phyloP scores from a whole-genome alignment of 371 early-diverging fungal species.

The Cokeromyces recurvatus region DNA sequence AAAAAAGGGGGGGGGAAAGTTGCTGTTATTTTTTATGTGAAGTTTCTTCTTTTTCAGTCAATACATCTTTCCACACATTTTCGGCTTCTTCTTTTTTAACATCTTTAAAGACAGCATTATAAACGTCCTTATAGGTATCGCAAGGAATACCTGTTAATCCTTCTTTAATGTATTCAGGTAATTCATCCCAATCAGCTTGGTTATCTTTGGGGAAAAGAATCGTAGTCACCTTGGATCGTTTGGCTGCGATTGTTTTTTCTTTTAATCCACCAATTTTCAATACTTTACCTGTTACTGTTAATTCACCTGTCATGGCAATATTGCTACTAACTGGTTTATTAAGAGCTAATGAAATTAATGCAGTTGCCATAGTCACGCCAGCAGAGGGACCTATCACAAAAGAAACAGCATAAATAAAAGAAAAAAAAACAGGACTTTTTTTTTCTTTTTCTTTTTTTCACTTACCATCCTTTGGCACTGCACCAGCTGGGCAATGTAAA shows the following conservation, averaged over 20 bases:
- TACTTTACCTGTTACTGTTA: constrained; percentile 95
- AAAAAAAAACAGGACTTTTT: too few relatives aligned
- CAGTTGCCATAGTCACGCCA: constrained; percentile 93
- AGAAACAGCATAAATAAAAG: neutral
- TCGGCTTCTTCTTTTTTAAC: constrained; percentile 19
- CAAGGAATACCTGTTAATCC: constrained; percentile 85
- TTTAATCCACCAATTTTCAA: constrained; percentile 96
- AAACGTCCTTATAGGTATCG: constrained; percentile 75
- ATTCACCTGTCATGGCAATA: constrained; percentile 97
- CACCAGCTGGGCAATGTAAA: constrained; percentile 97
- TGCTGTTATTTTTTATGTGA: too few relatives aligned
- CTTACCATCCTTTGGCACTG: constrained; percentile 94
- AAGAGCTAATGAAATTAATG: constrained; percentile 87
- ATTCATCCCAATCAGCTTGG: constrained; percentile 90
- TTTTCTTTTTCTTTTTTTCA: too few relatives aligned
- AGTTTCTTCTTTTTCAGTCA: constrained; percentile 15
- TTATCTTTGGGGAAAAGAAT: constrained; percentile 92
- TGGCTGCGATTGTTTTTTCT: constrained; percentile 97
- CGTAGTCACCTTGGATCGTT: constrained; percentile 84
- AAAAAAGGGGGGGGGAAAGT: too few relatives aligned
- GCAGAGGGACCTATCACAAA: constrained; percentile 79
- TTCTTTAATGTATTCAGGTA: constrained; percentile 87
- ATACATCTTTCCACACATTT: constrained; percentile 15
- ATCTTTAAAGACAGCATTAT: constrained; percentile 25
- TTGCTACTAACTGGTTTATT: constrained; percentile 68